Evolutionary conservation across 495 filamentous ascomycete genomes (phyloP), one percentile per base, ranked within the genome.

Genomic region (Daldinia caldariorum): DNA sequence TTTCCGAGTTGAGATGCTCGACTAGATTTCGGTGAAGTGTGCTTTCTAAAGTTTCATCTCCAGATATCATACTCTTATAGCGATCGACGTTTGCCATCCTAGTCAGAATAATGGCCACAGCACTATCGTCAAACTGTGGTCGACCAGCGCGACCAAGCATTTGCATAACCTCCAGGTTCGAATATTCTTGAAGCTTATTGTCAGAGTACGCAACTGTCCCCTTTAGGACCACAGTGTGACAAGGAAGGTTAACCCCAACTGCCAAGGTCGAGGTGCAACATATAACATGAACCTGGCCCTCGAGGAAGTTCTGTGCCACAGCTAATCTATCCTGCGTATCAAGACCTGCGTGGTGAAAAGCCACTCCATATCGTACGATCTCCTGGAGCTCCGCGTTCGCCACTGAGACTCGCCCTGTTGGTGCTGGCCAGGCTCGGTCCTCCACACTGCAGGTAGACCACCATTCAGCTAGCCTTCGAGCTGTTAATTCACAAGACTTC

Each of bases 231-330:
- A 97, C 94, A 0, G 97, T 87, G 74, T 98, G 91, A 62, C 95
- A 95, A 10, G 95, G 95, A 16, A 99, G 81, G 74, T 99, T 99
- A 35, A 99, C 88, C 0, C 95, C 95, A 10, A 99, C 92, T 6
- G 94, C 94, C 39, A 99, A 82, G 1, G 95, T 99, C 0, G 93
- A 94, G 2, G 95, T 99, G 76, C 94, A 97, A 73, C 95, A 99
- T 54, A 99, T 97, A 55, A 97, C 90, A 64, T 85, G 90, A 59
- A 99, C 83, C 8, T 92, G 83, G 2, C 94, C 92, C 18, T 89
- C 84, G 7, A 94, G 80, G 62, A 91, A 99, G 3, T 85, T 85
- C 39, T 84, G 86, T 71, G 97, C 93, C 9, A 97, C 82, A 5
- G 85, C 81, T 29, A 82, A 81, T 65, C 94, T 86, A 74, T 99